These are phyloP conservation scores for Alternaria sp. DNA, from an alignment of 2,329 filamentous ascomycete species.

Conservation along the genomic window DNA sequence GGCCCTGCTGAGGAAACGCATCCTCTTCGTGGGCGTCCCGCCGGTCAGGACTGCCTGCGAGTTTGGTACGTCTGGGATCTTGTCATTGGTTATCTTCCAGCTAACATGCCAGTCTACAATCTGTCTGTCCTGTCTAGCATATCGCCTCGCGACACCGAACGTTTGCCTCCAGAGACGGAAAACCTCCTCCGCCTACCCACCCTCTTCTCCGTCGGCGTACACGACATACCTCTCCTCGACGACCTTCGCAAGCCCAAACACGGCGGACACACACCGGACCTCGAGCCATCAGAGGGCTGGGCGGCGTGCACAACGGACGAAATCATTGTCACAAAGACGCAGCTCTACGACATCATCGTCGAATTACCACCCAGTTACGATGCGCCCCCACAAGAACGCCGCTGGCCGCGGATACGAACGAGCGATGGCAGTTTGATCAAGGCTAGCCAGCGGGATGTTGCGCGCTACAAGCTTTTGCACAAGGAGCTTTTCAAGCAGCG, in stretches of 20 bases:
- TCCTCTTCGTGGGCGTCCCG: constrained; percentile 83
- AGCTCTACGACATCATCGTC: constrained; percentile 88
- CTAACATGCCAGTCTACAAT: constrained; percentile 73
- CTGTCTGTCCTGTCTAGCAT: constrained; percentile 92
- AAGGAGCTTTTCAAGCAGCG: constrained; percentile 44
- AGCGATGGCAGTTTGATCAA: constrained; percentile 69
- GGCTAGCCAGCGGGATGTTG: constrained; percentile 88
- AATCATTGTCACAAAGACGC: constrained; percentile 83
- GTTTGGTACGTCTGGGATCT: constrained; percentile 68
- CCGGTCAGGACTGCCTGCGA: constrained; percentile 87
- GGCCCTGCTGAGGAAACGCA: constrained; percentile 83
- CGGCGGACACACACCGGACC: constrained; percentile 49
- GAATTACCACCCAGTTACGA: constrained; percentile 73
- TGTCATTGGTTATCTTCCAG: not conserved
- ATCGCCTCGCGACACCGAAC: constrained; percentile 72
- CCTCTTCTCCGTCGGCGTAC: constrained; percentile 91
- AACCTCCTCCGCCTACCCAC: constrained; percentile 72
- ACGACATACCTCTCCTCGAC: constrained; percentile 83
- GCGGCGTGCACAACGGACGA: constrained; percentile 95
- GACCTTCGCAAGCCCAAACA: constrained; percentile 56
- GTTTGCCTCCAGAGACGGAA: constrained; percentile 68
- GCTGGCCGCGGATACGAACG: constrained; percentile 78
- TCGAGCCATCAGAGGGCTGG: constrained; percentile 68
- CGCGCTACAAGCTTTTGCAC: constrained; percentile 63
- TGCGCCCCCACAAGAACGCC: constrained; percentile 58